phyloP scores from a whole-genome alignment of 2,329 filamentous ascomycete genomes.

The Metarhizium sp. region DNA sequence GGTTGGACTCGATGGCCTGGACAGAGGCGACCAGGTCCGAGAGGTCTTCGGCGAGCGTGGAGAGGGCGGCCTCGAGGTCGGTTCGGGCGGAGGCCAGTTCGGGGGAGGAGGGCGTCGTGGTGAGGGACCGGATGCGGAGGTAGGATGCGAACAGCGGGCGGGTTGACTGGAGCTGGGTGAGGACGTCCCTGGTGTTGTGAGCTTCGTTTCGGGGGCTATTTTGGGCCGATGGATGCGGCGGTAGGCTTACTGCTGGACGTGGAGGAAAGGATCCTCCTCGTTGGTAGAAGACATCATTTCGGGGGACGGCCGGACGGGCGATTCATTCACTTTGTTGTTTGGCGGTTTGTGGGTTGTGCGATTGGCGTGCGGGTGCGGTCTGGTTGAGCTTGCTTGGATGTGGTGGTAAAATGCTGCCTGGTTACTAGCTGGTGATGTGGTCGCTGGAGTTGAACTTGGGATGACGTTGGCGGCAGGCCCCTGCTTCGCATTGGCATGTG shows the following conservation, averaged over 20 bases:
- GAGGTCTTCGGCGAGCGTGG: conserved; percentile 70
- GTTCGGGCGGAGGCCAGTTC: conserved; percentile 73
- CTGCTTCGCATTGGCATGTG: too few relatives aligned
- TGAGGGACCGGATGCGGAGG: conserved; percentile 85
- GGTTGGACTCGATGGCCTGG: conserved; percentile 76
- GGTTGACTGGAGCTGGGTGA: conserved; percentile 68
- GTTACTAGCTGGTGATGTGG: not conserved
- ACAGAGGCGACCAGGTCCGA: conserved; percentile 83
- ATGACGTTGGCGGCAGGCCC: not conserved
- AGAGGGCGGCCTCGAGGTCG: conserved; percentile 58
- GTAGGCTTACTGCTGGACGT: conserved; percentile 53
- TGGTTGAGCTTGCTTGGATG: not conserved
- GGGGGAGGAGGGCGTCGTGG: conserved; percentile 60
- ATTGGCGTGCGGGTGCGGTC: not conserved
- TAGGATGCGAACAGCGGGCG: conserved; percentile 90
- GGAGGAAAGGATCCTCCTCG: conserved; percentile 62
- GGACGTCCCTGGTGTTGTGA: conserved; percentile 61
- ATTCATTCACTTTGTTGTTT: not conserved
- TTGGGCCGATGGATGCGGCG: not conserved
- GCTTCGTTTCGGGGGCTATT: not conserved
- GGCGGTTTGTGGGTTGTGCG: not conserved
- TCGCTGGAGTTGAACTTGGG: not conserved
- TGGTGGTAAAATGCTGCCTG: not conserved
- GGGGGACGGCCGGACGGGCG: not conserved
- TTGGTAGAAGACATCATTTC: conserved; percentile 59